A percentile compares a stretch with the other conserved stretches of the same genome.
Conservation (phyloP, 129 eudicot genomes). For the Lactuca sativa region DNA sequence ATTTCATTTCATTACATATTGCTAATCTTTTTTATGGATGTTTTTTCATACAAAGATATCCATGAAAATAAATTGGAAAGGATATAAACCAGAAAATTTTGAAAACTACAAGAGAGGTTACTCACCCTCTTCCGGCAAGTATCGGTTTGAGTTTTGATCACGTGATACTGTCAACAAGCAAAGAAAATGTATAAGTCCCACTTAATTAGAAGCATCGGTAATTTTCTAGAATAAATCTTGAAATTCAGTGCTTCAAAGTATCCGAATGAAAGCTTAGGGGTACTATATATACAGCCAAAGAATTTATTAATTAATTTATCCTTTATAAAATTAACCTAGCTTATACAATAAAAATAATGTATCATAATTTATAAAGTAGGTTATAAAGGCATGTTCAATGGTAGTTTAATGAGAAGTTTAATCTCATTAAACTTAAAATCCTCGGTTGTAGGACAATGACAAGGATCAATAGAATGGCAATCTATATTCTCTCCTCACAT, state of each 20-base stretch:
- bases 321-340: no score
- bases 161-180: conserved; percentile 50
- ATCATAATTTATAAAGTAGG: no score
- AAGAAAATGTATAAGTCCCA: not conserved
- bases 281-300: no score
- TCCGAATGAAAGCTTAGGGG: not conserved
- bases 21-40: not conserved
- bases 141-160: conserved; percentile 57
- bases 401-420: no score
- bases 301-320: no score
- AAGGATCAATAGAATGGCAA: no score
- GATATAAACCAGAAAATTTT: not conserved
- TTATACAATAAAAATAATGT: no score
- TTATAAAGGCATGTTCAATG: no score
- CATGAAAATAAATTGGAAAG: not conserved
- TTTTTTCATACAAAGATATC: not conserved
- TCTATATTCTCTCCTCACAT: no score
- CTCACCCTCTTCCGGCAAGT: conserved; percentile 71
- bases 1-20: not conserved
- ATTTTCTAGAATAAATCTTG: not conserved
- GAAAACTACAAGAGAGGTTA: conserved; percentile 10
- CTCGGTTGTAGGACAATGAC: no score
- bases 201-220: not conserved
- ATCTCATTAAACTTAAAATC: no score
- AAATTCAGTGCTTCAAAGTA: not conserved